phyloP scores from a whole-genome alignment of 2,329 filamentous ascomycete species.

The Trichoderma cornu-damae region DNA sequence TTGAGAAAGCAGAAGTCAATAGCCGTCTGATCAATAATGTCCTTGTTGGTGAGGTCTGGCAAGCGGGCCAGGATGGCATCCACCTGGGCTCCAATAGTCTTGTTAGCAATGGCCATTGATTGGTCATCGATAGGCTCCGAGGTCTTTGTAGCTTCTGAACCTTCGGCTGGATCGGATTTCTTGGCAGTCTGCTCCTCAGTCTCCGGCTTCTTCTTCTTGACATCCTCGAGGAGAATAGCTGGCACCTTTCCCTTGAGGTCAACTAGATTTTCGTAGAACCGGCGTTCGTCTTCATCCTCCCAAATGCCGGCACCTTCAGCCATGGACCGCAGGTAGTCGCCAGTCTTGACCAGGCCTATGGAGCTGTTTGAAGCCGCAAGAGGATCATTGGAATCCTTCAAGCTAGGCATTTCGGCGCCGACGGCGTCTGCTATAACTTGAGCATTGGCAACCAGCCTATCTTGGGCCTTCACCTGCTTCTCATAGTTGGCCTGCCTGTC shows the following conservation, averaged over 20 bases:
- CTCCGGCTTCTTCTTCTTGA: conserved; percentile 77
- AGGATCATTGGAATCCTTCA: conserved; percentile 74
- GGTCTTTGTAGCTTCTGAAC: conserved; percentile 46
- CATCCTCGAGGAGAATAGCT: conserved; percentile 85
- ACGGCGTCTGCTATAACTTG: conserved; percentile 86
- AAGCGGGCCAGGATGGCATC: conserved; percentile 82
- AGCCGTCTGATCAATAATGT: conserved; percentile 83
- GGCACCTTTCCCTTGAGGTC: conserved; percentile 96
- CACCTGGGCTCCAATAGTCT: conserved; percentile 94
- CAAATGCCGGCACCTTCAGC: conserved; percentile 91
- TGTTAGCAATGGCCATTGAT: conserved; percentile 93
- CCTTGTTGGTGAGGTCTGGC: conserved; percentile 88
- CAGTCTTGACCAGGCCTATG: conserved; percentile 89
- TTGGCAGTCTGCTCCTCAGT: conserved; percentile 77
- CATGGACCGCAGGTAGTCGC: conserved; percentile 86
- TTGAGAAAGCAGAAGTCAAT: conserved; percentile 98
- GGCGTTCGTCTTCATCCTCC: conserved; percentile 96
- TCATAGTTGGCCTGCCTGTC: conserved; percentile 95
- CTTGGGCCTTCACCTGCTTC: conserved; percentile 85
- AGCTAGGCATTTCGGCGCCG: conserved; percentile 85
- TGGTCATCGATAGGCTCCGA: conserved; percentile 65
- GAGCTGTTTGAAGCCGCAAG: conserved; percentile 63
- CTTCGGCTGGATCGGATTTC: conserved; percentile 55
- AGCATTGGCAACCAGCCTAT: conserved; percentile 83
- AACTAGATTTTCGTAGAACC: conserved; percentile 95